Conservation (phyloP, 1,284 basidiomycete genomes). For the Sphaerobolus stellatus region DNA sequence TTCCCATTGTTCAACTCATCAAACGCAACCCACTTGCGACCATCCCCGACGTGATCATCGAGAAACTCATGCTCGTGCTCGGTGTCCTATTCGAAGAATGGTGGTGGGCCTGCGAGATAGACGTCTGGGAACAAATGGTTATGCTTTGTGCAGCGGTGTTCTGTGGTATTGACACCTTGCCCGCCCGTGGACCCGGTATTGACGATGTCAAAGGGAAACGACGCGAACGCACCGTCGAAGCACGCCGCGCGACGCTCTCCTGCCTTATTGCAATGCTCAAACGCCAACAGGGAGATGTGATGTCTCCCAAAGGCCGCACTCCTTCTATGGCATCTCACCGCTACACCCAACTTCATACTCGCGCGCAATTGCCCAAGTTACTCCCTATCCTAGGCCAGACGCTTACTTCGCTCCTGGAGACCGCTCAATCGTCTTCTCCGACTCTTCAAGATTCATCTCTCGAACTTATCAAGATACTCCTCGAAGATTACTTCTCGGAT, state of each 20-base stretch:
- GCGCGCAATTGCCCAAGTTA: constrained; percentile 51
- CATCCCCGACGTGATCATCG: constrained; percentile 79
- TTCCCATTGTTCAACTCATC: constrained; percentile 81
- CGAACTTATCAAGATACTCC: constrained; percentile 53
- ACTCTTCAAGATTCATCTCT: constrained; percentile 67
- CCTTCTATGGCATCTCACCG: constrained; percentile 31
- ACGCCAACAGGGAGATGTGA: constrained; percentile 38
- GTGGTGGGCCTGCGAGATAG: constrained; percentile 71
- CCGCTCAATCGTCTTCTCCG: constrained; percentile 54
- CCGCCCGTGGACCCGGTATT: no score
- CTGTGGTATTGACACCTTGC: constrained; percentile 46
- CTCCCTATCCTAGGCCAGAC: constrained; percentile 83
- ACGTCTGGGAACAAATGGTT: constrained; percentile 81
- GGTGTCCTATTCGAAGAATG: constrained; percentile 72
- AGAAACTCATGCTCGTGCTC: constrained; percentile 68
- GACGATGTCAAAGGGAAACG: constrained; percentile 53
- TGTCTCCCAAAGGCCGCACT: constrained; percentile 24
- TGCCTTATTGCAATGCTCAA: constrained; percentile 61
- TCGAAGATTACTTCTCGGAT: constrained; percentile 62
- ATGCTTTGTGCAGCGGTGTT: constrained; percentile 72
- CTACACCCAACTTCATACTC: constrained; percentile 44
- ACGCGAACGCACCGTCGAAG: constrained; percentile 68
- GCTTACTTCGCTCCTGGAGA: constrained; percentile 65
- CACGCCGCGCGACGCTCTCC: constrained; percentile 61
- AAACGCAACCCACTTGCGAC: constrained; percentile 63